A percentile compares a stretch with the other conserved stretches of the same genome.
phyloP scores from a whole-genome alignment of 495 filamentous ascomycete genomes.

The Annulohypoxylon moriforme region DNA sequence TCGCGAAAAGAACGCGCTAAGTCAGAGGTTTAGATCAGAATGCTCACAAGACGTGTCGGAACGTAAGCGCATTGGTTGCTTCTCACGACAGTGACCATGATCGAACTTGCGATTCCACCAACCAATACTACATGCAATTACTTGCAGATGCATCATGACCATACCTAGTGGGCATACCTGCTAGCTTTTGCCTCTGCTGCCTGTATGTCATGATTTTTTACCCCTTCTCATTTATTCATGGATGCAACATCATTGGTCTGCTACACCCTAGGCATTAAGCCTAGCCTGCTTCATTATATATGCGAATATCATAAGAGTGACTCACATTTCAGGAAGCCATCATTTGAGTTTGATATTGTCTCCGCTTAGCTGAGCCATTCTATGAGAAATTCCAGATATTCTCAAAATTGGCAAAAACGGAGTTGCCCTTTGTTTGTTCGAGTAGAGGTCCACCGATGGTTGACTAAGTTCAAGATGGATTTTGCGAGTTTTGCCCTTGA shows the following conservation, averaged over 20 bases:
- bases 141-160: neutral
- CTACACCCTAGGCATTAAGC: neutral
- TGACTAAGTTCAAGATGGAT: slow-evolving; percentile 30
- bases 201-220: neutral
- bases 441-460: neutral
- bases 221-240: neutral
- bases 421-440: neutral
- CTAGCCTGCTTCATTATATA: neutral
- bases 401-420: neutral
- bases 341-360: neutral
- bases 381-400: neutral
- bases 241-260: neutral
- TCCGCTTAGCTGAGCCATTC: neutral
- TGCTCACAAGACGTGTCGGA: neutral
- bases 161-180: neutral
- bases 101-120: neutral
- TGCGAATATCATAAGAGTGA: slow-evolving; percentile 6
- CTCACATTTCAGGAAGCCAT: neutral
- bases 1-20: neutral
- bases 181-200: neutral
- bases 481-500: slow-evolving; percentile 37
- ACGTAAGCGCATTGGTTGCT: neutral
- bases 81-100: neutral
- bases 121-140: neutral
- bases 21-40: neutral